Evolutionary conservation across 805 yeast genomes (phyloP), one percentile per base, ranked within the genome.

Genomic region (Torulaspora franciscae): DNA sequence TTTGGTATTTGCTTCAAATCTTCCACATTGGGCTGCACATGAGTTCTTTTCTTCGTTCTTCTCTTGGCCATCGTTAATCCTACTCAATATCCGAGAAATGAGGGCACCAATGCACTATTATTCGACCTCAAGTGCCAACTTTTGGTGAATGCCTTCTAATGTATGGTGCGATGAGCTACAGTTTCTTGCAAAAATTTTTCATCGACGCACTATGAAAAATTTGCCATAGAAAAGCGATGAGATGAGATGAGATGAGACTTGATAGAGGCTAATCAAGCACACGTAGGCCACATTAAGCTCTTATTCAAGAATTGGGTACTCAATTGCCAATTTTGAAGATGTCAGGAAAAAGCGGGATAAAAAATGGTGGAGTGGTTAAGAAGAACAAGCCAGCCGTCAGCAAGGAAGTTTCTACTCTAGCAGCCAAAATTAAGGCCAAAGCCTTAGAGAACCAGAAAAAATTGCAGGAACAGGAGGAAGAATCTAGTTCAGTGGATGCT

Each of bases 41-140:
- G 97, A 11, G 98, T 91, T 77, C 96, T 83, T 64, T 80, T 85
- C 70, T 89, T 90, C 45, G 73, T 76, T 69, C 77, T 76, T 72
- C 79, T 71, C 55, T 71, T 73, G 32, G 78, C 80, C 81, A 77
- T 77, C 43, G 29, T 61, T 24, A 22, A 13, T 23, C 29, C 27
- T 33, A 9, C 34, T 32, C 10, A 8, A 19, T 17, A n/a, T 9
- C 7, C 17, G n/a, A 11, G 22, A 30, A 15, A 15, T 14, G 23
- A 30, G 33, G 33, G 19, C 15, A 11, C 19, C 33, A 14, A 30
- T 14, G 11, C 15, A 15, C 9, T 19, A 3, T 13, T 9, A 30
- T 9, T 15, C 19, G 33, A 15, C 33, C 15, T 29, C 3, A 7
- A 28, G 14, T 22, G 33, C 26, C 27, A 28, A 26, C 17, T 13